A percentile compares a stretch with the other conserved stretches of the same genome.
These are phyloP conservation scores for Sporothrix pseudoabietina DNA, from an alignment of 2,329 filamentous ascomycete genomes.

Conservation along the genomic window DNA sequence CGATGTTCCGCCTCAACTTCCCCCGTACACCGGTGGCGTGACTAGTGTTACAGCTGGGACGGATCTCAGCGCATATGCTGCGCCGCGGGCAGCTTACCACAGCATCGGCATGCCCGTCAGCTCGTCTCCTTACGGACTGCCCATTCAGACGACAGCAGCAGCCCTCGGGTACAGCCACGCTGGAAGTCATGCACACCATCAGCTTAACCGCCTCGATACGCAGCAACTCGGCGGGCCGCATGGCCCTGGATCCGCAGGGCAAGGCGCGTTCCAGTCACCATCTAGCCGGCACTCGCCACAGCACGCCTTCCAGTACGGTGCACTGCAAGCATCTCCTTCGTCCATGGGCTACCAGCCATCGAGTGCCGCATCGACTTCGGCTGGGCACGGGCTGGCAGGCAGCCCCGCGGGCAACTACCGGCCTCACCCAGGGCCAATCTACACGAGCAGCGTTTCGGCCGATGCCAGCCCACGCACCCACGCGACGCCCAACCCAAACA, in stretches of 20 bases:
- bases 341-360: constrained; percentile 32
- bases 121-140: constrained; percentile 30
- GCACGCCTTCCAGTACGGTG: constrained; percentile 31
- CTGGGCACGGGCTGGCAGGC: constrained; percentile 24
- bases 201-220: constrained; percentile 32
- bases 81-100: constrained; percentile 26
- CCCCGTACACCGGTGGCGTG: not conserved
- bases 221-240: constrained; percentile 24
- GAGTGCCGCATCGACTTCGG: constrained; percentile 29
- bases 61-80: constrained; percentile 26
- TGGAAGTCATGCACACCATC: constrained; percentile 21
- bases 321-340: constrained; percentile 31
- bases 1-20: constrained; percentile 7
- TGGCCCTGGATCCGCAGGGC: constrained; percentile 25
- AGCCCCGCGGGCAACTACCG: constrained; percentile 31
- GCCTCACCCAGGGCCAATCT: constrained; percentile 29
- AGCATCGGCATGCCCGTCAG: constrained; percentile 30
- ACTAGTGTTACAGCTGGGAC: not conserved
- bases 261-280: constrained; percentile 30
- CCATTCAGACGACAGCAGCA: constrained; percentile 25
- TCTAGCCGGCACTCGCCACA: constrained; percentile 30
- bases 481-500: constrained; percentile 33
- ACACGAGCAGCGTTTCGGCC: constrained; percentile 28
- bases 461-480: constrained; percentile 33
- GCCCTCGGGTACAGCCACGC: constrained; percentile 21